Evolutionary conservation across 73 alveolate species (phyloP).

Genomic region (Paramecium pentaurelia): DNA sequence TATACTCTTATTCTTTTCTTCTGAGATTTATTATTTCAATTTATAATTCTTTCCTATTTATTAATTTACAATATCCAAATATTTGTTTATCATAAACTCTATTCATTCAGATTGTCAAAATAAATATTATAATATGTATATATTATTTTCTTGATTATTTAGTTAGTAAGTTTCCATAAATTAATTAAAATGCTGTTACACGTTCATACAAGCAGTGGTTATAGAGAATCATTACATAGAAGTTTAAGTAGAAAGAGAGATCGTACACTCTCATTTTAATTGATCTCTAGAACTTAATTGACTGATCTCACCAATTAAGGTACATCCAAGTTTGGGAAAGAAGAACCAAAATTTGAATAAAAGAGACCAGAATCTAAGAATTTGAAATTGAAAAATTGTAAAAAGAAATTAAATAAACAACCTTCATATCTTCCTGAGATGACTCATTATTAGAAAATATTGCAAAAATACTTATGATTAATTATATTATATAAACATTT

Average conservation of each 20-base stretch:
- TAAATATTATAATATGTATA: too few relatives aligned
- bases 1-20: too few relatives aligned
- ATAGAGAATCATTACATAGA: not conserved
- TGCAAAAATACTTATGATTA: not conserved
- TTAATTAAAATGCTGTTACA: conserved; percentile 14
- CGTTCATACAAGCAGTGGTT: not conserved
- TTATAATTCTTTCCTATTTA: too few relatives aligned
- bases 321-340: not conserved
- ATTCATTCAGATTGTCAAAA: too few relatives aligned
- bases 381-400: not conserved
- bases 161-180: not conserved
- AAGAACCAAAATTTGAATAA: not conserved
- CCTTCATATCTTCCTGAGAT: not conserved
- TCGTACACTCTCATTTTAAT: not conserved
- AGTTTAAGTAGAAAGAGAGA: not conserved
- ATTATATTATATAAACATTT: not conserved
- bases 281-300: not conserved
- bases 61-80: too few relatives aligned
- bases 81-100: too few relatives aligned
- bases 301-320: not conserved
- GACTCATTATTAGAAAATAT: not conserved
- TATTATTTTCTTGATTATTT: not conserved
- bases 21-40: too few relatives aligned
- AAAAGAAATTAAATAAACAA: not conserved
- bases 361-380: not conserved